Base-by-base conservation (phyloP, 139 green algal species). In the Chlorella sp. region DNA sequence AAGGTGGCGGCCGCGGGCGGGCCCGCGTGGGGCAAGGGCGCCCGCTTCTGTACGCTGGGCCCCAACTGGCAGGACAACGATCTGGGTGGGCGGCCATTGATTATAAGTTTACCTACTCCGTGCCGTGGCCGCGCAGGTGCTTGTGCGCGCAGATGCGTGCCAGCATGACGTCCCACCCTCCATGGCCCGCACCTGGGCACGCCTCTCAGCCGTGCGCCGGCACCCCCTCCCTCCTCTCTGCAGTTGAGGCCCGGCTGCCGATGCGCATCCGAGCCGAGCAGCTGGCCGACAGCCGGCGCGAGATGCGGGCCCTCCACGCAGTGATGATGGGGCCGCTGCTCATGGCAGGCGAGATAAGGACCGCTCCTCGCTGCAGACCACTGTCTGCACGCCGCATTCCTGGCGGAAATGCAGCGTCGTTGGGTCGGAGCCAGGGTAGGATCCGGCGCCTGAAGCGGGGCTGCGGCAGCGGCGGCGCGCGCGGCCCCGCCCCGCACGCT, bases 241-340 rank as follows among this genome's bases (percentile, higher is more conserved):
- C 69, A 77, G 61, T 84, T 35, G 79, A 84, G 14, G 41, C 58
- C 1, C 5, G 56, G 40, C 40, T 84, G 64, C 63, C 71, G 17
- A 83, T 84, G 73, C 42, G 43, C 2, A 29, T 51, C 3, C 8
- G 9, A 1, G 38, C 58, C 5, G 67, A 86, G 74, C 36, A 27
- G 23, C 46, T 84, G 36, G 69, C 41, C 9, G 82, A 87, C 59
- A 46, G 0, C 4, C 65, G 76, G 3, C 41, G 36, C 8, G 59
- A 74, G 66, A 64, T 81, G 31, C 58, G 50, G 11, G n/a, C 6
- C 25, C 38, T 74, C 33, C 78, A 67, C 56, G 68, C 79, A 0
- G 25, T 84, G 19, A 58, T 86, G 69, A 79, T 86, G 55, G 83
- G 83, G 1, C 83, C 83, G 0, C 55, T 81, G 27, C 46, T 83